Evolutionary conservation across 768 basidiomycete genomes (phyloP).

Genomic region (Lactarius sp.): DNA sequence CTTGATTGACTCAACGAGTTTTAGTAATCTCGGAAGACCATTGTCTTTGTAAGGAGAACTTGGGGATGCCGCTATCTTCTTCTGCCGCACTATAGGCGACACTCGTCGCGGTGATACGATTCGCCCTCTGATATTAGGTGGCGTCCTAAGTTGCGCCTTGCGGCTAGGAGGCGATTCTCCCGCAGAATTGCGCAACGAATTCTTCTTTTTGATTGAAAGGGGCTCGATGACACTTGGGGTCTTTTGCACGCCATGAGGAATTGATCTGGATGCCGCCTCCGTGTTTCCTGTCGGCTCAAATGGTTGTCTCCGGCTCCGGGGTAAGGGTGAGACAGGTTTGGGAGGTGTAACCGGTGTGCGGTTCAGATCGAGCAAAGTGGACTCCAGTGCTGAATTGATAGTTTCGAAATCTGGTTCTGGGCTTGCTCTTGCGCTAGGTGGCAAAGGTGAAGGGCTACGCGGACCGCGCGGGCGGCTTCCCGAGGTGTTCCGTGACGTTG

Average conservation of each 20-base stretch:
- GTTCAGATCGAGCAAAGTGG: slow-evolving; percentile 32
- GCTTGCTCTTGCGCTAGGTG: slow-evolving; percentile 40
- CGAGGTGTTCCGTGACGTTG: slow-evolving; percentile 43
- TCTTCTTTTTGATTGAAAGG: slow-evolving; percentile 81
- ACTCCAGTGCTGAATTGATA: slow-evolving; percentile 43
- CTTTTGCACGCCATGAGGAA: slow-evolving; percentile 30
- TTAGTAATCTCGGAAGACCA: slow-evolving; percentile 43
- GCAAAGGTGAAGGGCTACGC: slow-evolving; percentile 68
- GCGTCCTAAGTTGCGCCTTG: slow-evolving; percentile 35
- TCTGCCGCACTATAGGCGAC: slow-evolving; percentile 24
- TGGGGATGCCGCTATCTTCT: slow-evolving; percentile 4
- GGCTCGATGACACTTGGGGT: slow-evolving; percentile 57
- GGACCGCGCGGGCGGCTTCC: slow-evolving; percentile 68
- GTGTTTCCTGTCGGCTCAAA: slow-evolving; percentile 50
- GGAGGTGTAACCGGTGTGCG: slow-evolving; percentile 29
- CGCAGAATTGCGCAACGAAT: slow-evolving; percentile 49
- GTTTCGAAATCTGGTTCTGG: slow-evolving; percentile 39
- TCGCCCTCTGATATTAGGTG: slow-evolving; percentile 36
- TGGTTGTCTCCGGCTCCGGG: slow-evolving; percentile 67
- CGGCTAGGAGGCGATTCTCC: slow-evolving; percentile 35
- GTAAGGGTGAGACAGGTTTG: slow-evolving; percentile 46
- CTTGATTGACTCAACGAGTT: slow-evolving; percentile 49
- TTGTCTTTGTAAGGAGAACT: slow-evolving; percentile 32
- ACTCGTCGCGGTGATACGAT: slow-evolving; percentile 26
- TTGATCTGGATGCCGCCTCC: slow-evolving; percentile 49